A percentile compares a stretch with the other conserved stretches of the same genome.
Evolutionary conservation across 768 basidiomycete species (phyloP).

Genomic region (Pleurotus ostreatus): DNA sequence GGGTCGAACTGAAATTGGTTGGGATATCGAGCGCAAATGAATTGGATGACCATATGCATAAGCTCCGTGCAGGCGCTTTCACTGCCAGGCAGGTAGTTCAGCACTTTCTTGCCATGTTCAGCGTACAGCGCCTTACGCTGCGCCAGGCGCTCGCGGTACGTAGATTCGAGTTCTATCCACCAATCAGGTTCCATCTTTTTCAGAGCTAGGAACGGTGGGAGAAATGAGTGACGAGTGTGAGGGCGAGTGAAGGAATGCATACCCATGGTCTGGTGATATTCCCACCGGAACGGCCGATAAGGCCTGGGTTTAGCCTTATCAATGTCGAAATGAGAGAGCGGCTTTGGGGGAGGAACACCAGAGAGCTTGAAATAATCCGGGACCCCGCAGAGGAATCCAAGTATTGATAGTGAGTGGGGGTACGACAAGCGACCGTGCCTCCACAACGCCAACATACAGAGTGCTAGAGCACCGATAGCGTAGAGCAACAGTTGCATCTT

Average conservation of each 20-base stretch:
- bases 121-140: slow-evolving; percentile 37
- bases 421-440: not conserved
- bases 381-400: not conserved
- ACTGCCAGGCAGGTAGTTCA: slow-evolving; percentile 46
- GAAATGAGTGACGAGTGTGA: not conserved
- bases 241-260: slow-evolving; percentile 12
- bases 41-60: slow-evolving; percentile 54
- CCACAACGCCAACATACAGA: not conserved
- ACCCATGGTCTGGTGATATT: slow-evolving; percentile 57
- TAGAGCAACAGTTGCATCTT: no score
- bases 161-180: slow-evolving; percentile 55
- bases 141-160: slow-evolving; percentile 38
- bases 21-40: slow-evolving; percentile 53
- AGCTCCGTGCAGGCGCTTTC: slow-evolving; percentile 46
- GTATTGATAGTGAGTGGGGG: not conserved
- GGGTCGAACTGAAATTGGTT: slow-evolving; percentile 39
- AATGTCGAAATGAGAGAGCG: slow-evolving; percentile 39
- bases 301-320: slow-evolving; percentile 40
- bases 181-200: slow-evolving; percentile 48
- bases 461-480: no score
- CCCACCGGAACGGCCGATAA: slow-evolving; percentile 54
- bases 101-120: slow-evolving; percentile 33
- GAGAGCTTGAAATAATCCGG: slow-evolving; percentile 38
- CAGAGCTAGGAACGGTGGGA: slow-evolving; percentile 28
- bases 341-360: slow-evolving; percentile 38